phyloP scores from a whole-genome alignment of 805 yeast species.

The Saccharomycopsis sp. region DNA sequence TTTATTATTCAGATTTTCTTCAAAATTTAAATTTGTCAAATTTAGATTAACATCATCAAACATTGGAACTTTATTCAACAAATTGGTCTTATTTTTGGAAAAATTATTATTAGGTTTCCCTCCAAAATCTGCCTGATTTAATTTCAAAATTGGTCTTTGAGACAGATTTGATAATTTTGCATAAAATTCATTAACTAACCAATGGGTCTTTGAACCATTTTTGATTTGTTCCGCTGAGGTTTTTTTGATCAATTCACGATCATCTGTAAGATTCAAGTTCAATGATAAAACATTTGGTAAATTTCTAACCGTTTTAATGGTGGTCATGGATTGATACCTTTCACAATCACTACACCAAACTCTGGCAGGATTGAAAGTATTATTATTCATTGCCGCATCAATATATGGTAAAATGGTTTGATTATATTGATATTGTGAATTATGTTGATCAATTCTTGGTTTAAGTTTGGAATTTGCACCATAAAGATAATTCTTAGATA shows the following conservation, averaged over 20 bases:
- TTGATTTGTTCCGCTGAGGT: conserved; percentile 4
- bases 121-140: conserved; percentile 22
- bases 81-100: not conserved
- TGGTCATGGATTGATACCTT: conserved; percentile 43
- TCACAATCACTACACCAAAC: conserved; percentile 45
- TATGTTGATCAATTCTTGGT: conserved; percentile 1
- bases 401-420: conserved; percentile 41
- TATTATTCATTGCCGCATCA: conserved; percentile 49
- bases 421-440: conserved; percentile 10
- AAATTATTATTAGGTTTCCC: not conserved
- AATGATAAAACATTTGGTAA: conserved; percentile 58
- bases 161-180: conserved; percentile 27
- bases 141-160: conserved; percentile 29
- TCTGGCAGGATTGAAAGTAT: conserved; percentile 31
- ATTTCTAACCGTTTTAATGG: conserved; percentile 37
- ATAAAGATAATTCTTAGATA: not conserved
- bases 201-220: conserved; percentile 21
- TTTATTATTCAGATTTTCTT: not conserved
- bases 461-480: not conserved
- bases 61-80: not conserved
- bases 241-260: conserved; percentile 39
- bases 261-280: conserved; percentile 48
- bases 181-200: conserved; percentile 57
- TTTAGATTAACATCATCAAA: not conserved
- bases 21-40: not conserved